These are phyloP conservation scores for Akanthomyces lecanii DNA, from an alignment of 2,329 filamentous ascomycete genomes.

Conservation along the genomic window DNA sequence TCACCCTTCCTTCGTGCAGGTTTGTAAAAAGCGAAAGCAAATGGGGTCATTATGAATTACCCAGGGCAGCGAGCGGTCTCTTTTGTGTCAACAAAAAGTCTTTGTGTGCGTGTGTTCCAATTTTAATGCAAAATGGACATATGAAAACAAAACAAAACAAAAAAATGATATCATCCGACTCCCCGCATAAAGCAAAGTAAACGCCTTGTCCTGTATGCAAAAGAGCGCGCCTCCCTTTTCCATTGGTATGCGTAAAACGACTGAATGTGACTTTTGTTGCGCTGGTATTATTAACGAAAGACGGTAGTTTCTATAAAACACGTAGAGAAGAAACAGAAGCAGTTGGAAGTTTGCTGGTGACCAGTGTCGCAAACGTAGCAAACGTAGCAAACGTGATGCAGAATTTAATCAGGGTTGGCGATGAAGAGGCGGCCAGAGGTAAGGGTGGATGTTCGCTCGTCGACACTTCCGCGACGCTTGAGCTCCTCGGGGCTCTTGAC, in stretches of 20 bases:
- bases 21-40: neutral
- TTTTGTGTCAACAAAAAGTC: neutral
- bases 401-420: conserved; percentile 71
- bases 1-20: neutral
- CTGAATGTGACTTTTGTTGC: conserved; percentile 8
- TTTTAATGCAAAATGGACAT: neutral
- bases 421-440: conserved; percentile 72
- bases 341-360: neutral
- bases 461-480: conserved; percentile 72
- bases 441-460: conserved; percentile 76
- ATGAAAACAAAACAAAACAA: neutral
- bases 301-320: conserved; percentile 10
- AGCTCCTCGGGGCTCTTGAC: conserved; percentile 67
- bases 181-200: neutral
- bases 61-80: neutral
- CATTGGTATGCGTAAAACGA: conserved; percentile 15
- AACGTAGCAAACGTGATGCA: neutral
- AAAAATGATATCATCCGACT: neutral
- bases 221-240: conserved; percentile 6
- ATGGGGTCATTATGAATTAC: neutral
- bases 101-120: neutral
- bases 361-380: neutral
- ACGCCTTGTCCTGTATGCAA: conserved; percentile 14
- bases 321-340: neutral
- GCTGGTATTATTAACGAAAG: conserved; percentile 13